Evolutionary conservation across 2,329 filamentous ascomycete species (phyloP).

Genomic region (Neofusicoccum parvum): DNA sequence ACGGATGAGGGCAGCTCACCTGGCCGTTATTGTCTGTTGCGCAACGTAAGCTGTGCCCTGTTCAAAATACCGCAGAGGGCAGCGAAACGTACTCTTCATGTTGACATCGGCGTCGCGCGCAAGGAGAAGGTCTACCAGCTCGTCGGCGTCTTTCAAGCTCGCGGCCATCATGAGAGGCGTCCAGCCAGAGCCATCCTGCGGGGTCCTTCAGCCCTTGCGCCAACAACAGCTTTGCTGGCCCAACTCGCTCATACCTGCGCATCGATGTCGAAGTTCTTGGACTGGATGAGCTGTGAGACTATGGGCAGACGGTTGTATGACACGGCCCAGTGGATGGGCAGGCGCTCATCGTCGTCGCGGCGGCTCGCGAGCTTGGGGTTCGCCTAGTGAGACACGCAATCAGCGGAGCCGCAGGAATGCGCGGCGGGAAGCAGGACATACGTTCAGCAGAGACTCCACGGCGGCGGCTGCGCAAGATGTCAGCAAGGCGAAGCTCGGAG

Average conservation of each 20-base stretch:
- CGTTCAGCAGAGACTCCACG: slow-evolving; percentile 75
- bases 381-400: slow-evolving; percentile 52
- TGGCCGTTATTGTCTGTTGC: slow-evolving; percentile 63
- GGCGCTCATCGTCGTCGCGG: slow-evolving; percentile 81
- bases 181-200: slow-evolving; percentile 76
- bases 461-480: slow-evolving; percentile 56
- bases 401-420: background rate
- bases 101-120: slow-evolving; percentile 72
- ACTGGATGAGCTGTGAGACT: slow-evolving; percentile 69
- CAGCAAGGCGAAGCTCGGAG: slow-evolving; percentile 20
- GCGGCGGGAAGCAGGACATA: slow-evolving; percentile 45
- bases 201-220: background rate
- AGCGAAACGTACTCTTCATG: slow-evolving; percentile 63
- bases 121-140: slow-evolving; percentile 68
- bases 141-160: slow-evolving; percentile 71
- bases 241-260: slow-evolving; percentile 60
- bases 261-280: slow-evolving; percentile 79
- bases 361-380: slow-evolving; percentile 76
- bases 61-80: background rate
- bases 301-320: slow-evolving; percentile 81
- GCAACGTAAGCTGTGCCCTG: background rate
- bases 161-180: slow-evolving; percentile 82
- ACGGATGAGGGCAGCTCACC: slow-evolving; percentile 46
- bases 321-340: slow-evolving; percentile 91
- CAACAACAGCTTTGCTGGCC: background rate